Base-by-base conservation (phyloP, 169 alveolate genomes). In the Plasmodium coatneyi region DNA sequence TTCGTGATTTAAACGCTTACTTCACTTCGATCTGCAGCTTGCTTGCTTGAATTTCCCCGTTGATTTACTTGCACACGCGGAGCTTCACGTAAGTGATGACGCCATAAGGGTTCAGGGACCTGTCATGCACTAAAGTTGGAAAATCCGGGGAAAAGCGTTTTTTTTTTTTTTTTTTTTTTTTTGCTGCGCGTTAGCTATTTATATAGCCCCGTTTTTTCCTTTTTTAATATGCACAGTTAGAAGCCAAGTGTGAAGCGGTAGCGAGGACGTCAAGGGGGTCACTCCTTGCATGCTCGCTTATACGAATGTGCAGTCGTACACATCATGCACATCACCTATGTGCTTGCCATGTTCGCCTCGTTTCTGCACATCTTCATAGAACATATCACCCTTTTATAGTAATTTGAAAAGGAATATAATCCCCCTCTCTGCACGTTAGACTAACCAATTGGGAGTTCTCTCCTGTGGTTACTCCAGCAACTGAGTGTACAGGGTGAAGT, bases 41-140 rank as follows among this genome's bases (percentile, higher is more conserved):
- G 14, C 36, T 16, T 5, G 34, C 14, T 66, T 66, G 28, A 19
- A 66, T 66, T 66, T 66, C 76, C 28, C 0, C 34, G 36, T 66
- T 36, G 34, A 66, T 66, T 66, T 66, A 66, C 34, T 1, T 22
- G 76, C 10, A 66, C 76, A 66, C 34, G 34, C 5, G 16, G 12
- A 66, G 76, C 36, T 66, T 19, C 34, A 19, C 76, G 12, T 5
- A 66, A 0, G 76, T 66, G 36, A 66, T 66, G 28, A 66, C 14
- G 76, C 34, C 36, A 19, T 25, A 66, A 66, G 16, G 76, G 76
- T 9, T 66, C 76, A 66, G 36, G 2, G 52, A 46, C 3, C 9
- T 66, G 76, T 66, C 34, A 66, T 66, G 34, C 76, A 66, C 76
- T 36, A 66, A 66, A 66, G 76, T n/a, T 34, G 34, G 76, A 66